Conservation (phyloP, 345 rosid genomes). For the Eutrema yunnanense region DNA sequence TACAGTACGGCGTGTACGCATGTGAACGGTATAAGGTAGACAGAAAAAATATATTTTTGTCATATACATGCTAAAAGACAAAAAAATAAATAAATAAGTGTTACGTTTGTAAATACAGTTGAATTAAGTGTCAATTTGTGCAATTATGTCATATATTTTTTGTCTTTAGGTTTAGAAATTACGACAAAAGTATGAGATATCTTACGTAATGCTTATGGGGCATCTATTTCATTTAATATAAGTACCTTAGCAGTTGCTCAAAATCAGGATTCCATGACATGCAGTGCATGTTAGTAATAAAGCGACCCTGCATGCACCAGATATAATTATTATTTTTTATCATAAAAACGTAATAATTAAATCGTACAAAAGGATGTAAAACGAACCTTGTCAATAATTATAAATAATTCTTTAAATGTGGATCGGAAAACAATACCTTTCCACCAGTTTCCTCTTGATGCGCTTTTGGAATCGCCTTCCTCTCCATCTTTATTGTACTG, state of each 20-base stretch:
- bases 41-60: no score
- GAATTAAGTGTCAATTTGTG: no score
- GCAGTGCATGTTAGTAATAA: conserved; percentile 36
- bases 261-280: conserved; percentile 4
- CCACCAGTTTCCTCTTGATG: conserved; percentile 98
- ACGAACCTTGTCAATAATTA: not conserved
- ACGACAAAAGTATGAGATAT: not conserved
- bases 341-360: not conserved
- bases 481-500: conserved; percentile 62
- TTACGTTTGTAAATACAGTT: no score
- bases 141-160: not conserved
- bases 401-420: not conserved
- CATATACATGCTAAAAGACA: no score
- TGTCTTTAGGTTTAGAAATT: not conserved
- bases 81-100: no score
- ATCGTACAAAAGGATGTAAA: not conserved
- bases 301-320: conserved; percentile 43
- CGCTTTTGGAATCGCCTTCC: conserved; percentile 49
- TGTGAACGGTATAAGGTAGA: no score
- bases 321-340: not conserved
- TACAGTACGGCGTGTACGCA: no score
- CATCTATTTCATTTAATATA: not conserved
- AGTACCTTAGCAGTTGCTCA: not conserved
- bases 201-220: not conserved
- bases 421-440: conserved; percentile 45